Base-by-base conservation (phyloP, 2,329 filamentous ascomycete genomes). In the Exophiala calicioides region DNA sequence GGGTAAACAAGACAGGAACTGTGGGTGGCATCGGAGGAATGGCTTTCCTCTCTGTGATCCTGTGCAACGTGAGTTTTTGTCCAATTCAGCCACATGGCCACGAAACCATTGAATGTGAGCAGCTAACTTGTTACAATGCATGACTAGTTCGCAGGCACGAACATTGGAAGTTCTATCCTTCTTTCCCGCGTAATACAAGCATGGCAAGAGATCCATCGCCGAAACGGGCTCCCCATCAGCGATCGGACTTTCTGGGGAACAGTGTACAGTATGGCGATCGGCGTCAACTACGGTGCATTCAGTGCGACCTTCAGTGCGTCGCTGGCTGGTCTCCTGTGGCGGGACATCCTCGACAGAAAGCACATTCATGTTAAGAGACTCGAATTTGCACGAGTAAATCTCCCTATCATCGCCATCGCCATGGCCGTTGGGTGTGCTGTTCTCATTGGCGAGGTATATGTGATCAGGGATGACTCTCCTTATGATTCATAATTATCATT, bases 231-330 rank as follows among this genome's bases (percentile, higher is more conserved):
- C 1, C 64, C 73, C 1, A 84, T 88, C 38, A 77, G 70, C 9
- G 69, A 87, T 32, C 76, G 84, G 3, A 85, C 78, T 0, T 87
- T 87, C 61, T 47, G 44, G 44, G 44, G 29, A 3, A 47, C 44
- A 3, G 44, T 47, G 21, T 47, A 47, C 20, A 41, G 78, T 62
- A 86, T 88, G 82, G 85, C 85, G 0, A 67, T 89, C 0, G 84
- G 84, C 2, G 82, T 88, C 50, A 88, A 89, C 62, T 88, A 82
- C 47, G 85, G 85, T 3, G 85, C 85, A 0, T 88, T 88, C 60
- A 86, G 83, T 60, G 79, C 80, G 0, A 82, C 83, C 0, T 86
- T 89, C 57, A 86, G 82, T 53, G 85, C 84, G 0, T 86, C 84
- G 0, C 65, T 88, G 1, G 85, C 85, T 1, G 85, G 85, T 1